These are phyloP conservation scores for Jamesozyma rosinii DNA, from an alignment of 805 yeast genomes.

Conservation along the genomic window DNA sequence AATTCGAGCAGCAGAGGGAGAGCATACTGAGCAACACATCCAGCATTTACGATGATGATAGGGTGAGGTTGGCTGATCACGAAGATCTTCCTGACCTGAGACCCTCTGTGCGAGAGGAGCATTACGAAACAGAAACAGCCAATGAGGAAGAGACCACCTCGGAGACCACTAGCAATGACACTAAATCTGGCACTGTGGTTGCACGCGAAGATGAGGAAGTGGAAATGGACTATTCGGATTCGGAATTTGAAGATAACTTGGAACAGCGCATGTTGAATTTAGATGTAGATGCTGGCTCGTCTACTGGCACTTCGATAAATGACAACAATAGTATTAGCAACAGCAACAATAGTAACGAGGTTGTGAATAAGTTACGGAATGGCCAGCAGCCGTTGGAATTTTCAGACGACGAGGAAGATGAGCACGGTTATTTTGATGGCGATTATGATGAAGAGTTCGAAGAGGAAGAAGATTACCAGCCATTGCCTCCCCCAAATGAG, in stretches of 20 bases:
- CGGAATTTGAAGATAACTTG: slow-evolving; percentile 30
- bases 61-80: not conserved
- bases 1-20: not conserved
- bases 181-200: not conserved
- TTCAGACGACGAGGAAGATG: slow-evolving; percentile 13
- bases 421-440: slow-evolving; percentile 6
- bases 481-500: slow-evolving; percentile 60
- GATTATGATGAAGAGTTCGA: slow-evolving; percentile 18
- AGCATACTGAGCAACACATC: slow-evolving; percentile 12
- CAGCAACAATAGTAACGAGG: not conserved
- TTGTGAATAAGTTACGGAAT: not conserved
- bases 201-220: not conserved
- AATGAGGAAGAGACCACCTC: not conserved
- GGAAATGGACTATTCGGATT: slow-evolving; percentile 26
- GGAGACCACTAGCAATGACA: not conserved
- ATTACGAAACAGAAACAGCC: not conserved
- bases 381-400: slow-evolving; percentile 2
- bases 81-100: not conserved
- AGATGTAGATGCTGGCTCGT: slow-evolving; percentile 6
- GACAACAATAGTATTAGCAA: not conserved
- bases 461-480: slow-evolving; percentile 36
- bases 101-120: not conserved
- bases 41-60: slow-evolving; percentile 9
- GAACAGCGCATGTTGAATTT: slow-evolving; percentile 24
- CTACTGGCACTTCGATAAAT: slow-evolving; percentile 1